A percentile compares a stretch with the other conserved stretches of the same genome.
These are phyloP conservation scores for Pyrenophora graminea DNA, from an alignment of 2,329 filamentous ascomycete species.

Conservation along the genomic window DNA sequence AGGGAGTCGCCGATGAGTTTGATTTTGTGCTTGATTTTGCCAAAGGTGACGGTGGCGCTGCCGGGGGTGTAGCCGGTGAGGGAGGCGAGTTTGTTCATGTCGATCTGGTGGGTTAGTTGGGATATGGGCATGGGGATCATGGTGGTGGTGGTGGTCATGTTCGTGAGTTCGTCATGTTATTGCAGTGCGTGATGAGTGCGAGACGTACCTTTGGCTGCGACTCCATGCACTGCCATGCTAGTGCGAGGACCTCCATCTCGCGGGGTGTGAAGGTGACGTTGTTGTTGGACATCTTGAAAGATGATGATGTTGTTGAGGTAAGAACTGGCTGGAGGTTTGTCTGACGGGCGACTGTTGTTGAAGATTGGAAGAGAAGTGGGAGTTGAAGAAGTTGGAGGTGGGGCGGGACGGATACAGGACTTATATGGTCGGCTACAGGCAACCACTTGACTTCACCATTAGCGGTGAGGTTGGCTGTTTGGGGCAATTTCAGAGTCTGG, in stretches of 20 bases:
- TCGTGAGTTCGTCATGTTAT: not conserved
- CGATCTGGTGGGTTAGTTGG: slow-evolving; percentile 18
- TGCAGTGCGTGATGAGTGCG: not conserved
- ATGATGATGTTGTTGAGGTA: slow-evolving; percentile 15
- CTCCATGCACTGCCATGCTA: slow-evolving; percentile 44
- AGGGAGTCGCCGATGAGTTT: slow-evolving; percentile 17
- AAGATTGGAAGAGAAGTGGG: not conserved
- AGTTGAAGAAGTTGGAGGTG: not conserved
- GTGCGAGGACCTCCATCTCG: slow-evolving; percentile 38
- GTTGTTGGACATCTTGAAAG: not conserved
- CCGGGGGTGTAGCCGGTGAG: slow-evolving; percentile 34
- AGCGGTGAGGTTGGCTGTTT: slow-evolving; percentile 8
- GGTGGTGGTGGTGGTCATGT: not conserved
- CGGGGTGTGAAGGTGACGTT: slow-evolving; percentile 22
- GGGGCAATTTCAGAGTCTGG: not conserved
- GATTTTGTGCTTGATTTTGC: slow-evolving; percentile 41
- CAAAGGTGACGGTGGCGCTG: slow-evolving; percentile 34
- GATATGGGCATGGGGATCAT: not conserved
- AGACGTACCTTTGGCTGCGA: slow-evolving; percentile 35
- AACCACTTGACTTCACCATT: not conserved
- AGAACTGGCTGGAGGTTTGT: not conserved
- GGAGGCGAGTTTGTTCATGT: slow-evolving; percentile 24
- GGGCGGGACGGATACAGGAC: not conserved
- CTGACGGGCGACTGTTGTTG: slow-evolving; percentile 1
- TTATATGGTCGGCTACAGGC: not conserved